These are phyloP conservation scores for Orbilia oligospora DNA, from an alignment of 2,329 filamentous ascomycete genomes.

Conservation along the genomic window DNA sequence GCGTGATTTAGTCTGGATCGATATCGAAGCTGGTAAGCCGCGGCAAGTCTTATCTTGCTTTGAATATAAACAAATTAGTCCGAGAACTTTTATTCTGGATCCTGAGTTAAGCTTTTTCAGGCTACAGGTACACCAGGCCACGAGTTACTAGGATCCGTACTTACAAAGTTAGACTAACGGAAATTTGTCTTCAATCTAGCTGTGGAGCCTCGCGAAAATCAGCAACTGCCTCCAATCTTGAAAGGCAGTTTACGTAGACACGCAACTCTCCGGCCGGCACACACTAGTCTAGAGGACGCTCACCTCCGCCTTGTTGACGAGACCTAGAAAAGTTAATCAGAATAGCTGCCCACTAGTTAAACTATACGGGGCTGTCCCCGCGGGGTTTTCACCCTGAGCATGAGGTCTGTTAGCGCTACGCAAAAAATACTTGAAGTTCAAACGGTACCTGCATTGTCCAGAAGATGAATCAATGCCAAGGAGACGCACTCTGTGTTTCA, in stretches of 20 bases:
- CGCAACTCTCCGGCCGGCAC: too few relatives aligned
- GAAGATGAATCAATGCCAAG: not conserved
- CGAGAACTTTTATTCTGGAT: not conserved
- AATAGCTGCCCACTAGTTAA: not conserved
- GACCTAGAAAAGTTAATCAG: not conserved
- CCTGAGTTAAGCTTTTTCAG: not conserved
- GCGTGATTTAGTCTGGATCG: not conserved
- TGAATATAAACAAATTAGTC: too few relatives aligned
- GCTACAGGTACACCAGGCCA: not conserved
- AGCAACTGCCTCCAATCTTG: too few relatives aligned
- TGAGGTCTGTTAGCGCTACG: not conserved
- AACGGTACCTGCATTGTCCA: constrained; percentile 2
- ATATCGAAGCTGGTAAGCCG: not conserved
- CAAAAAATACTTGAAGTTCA: not conserved
- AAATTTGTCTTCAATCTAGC: not conserved
- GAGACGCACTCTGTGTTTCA: not conserved
- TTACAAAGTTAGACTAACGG: not conserved
- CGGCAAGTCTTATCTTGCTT: not conserved
- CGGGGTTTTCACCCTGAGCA: not conserved
- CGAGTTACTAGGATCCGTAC: not conserved
- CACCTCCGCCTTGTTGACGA: too few relatives aligned
- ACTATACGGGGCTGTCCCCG: not conserved
- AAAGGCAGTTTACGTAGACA: not conserved
- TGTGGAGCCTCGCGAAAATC: not conserved
- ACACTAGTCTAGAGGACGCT: too few relatives aligned